Evolutionary conservation across 805 yeast species (phyloP), one percentile per base, ranked within the genome.

Genomic region (Blastobotrys peoriensis): DNA sequence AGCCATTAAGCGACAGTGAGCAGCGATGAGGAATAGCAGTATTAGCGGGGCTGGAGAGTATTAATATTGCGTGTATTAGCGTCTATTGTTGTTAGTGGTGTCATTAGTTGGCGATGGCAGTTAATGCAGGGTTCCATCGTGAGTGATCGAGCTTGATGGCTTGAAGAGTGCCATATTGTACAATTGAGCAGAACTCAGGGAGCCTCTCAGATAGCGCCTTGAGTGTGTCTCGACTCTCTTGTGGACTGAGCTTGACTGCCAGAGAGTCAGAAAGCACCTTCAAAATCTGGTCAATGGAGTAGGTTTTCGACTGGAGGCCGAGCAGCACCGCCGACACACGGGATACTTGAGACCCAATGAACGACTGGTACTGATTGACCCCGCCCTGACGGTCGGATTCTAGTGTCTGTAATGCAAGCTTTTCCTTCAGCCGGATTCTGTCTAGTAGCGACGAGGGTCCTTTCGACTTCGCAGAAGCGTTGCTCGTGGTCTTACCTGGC

Each of bases 391-490:
- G n/a, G 33, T 5, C 30, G 23, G 15, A 33, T 19, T 28, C 20
- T 8, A 27, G n/a, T 8, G 33, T 18, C 15, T 13, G 16, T 40
- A 46, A 38, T 38, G 15, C 38, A 37, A 2, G 43, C 49, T 1
- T 56, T 41, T 63, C 62, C 41, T 60, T 56, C 25, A 62, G 62
- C 5, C 56, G 51, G 25, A 63, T 55, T 10, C 66, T 52, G 19
- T 62, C 64, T 28, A 60, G 43, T 3, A 62, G 45, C 1, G 56
- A 22, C 30, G 30, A 25, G 6, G 54, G 54, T 21, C 40, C 38
- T 3, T 43, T 44, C 28, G 23, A 18, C 4, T 43, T 33, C 25
- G 45, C 38, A 4, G 50, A 30, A 1, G 23, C 45, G 2, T 43
- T 27, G n/a, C 35, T 37, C n/a, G 35, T 33, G 17, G 22, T 28